Percentiles rank a stretch among this genome's conserved stretches.
Conservation (phyloP, 192 early-diverging fungal species). For the Gaertneriomyces sp. region DNA sequence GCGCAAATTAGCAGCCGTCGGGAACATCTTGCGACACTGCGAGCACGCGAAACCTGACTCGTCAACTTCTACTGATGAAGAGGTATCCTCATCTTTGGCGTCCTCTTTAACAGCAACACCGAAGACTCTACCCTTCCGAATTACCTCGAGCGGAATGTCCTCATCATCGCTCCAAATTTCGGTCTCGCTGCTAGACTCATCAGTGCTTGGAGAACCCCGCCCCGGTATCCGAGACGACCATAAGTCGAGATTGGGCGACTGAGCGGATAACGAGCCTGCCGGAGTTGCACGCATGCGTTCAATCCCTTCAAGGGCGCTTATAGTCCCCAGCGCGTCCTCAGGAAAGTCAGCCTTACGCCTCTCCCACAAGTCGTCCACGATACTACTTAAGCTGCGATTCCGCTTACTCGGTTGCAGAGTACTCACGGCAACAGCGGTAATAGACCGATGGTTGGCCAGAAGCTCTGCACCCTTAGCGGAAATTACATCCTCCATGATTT, state of each 20-base stretch:
- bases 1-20: no score
- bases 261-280: no score
- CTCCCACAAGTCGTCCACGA: conserved; percentile 1
- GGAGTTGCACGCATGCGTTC: neutral
- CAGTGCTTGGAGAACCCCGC: no score
- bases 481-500: no score
- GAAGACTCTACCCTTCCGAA: no score
- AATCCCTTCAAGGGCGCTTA: neutral
- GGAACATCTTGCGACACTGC: no score
- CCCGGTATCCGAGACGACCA: no score
- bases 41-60: no score
- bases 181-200: neutral
- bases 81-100: no score
- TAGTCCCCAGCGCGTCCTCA: neutral
- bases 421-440: neutral
- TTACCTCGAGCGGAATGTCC: neutral
- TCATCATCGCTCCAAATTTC: neutral
- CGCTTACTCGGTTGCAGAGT: neutral
- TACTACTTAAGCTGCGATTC: neutral
- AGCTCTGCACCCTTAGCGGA: neutral
- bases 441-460: neutral
- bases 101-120: no score
- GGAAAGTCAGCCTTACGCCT: conserved; percentile 3
- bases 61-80: no score
- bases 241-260: no score